Percentiles rank a stretch among this genome's conserved stretches.
These are phyloP conservation scores for Pestalotiopsis sp. DNA, from an alignment of 2,329 filamentous ascomycete genomes.

Conservation along the genomic window DNA sequence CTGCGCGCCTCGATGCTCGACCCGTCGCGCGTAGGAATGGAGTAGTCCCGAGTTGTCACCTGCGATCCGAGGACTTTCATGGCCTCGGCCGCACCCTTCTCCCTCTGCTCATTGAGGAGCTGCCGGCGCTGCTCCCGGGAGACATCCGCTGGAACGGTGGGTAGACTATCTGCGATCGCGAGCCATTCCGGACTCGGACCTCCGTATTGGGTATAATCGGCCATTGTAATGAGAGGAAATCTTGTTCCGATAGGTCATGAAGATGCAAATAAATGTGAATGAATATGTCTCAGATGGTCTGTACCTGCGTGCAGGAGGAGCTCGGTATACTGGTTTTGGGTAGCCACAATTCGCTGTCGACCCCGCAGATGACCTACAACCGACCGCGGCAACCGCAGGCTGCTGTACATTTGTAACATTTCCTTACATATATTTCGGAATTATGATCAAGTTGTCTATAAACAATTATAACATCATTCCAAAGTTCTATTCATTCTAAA, in stretches of 20 bases:
- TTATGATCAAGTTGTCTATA: not conserved
- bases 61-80: constrained; percentile 28
- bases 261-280: not conserved
- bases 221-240: not conserved
- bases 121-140: constrained; percentile 27
- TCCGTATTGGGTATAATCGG: constrained; percentile 33
- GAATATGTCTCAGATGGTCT: not conserved
- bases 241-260: not conserved
- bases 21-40: constrained; percentile 48
- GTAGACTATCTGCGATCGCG: constrained; percentile 37
- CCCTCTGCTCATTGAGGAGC: constrained; percentile 34
- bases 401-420: not conserved
- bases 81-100: constrained; percentile 31
- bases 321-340: not conserved
- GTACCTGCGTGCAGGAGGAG: too few species aligned
- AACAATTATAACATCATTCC: too few species aligned
- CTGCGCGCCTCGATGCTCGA: constrained; percentile 45
- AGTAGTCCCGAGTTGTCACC: constrained; percentile 38
- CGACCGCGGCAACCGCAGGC: not conserved
- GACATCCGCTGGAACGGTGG: constrained; percentile 24
- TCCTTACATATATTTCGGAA: not conserved
- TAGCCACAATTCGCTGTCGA: not conserved
- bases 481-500: too few species aligned
- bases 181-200: constrained; percentile 47
- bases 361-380: not conserved